These are phyloP conservation scores for Biancaea sappan DNA, from an alignment of 306 rosid genomes.

Conservation along the genomic window DNA sequence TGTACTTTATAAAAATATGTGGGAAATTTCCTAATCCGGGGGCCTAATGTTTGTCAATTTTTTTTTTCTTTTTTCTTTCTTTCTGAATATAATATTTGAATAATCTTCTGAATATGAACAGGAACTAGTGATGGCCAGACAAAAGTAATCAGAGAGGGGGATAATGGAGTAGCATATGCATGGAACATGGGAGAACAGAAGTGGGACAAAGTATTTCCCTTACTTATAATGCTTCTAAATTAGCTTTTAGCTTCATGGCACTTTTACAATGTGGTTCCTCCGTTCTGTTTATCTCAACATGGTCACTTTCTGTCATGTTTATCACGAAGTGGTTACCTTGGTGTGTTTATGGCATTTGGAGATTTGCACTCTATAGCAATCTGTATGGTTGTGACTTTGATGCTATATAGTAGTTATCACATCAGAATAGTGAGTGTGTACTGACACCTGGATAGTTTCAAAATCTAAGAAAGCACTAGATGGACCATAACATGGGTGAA, in stretches of 20 bases:
- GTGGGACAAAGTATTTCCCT: slow-evolving; percentile 87
- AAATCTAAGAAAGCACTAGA: background rate
- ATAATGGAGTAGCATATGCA: slow-evolving; percentile 93
- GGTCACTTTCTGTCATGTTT: background rate
- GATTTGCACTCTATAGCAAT: background rate
- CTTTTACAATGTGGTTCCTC: background rate
- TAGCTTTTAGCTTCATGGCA: slow-evolving; percentile 10
- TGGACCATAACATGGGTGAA: background rate
- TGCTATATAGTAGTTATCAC: background rate
- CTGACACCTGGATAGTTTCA: background rate
- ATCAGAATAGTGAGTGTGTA: background rate
- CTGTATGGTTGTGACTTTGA: background rate
- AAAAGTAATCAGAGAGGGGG: slow-evolving; percentile 93
- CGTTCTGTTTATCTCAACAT: background rate
- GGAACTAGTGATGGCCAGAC: slow-evolving; percentile 96
- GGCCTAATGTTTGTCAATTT: background rate
- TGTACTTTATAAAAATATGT: background rate
- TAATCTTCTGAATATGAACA: slow-evolving; percentile 47
- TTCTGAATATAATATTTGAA: slow-evolving; percentile 5
- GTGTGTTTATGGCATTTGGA: background rate
- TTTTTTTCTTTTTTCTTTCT: background rate
- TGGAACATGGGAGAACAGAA: slow-evolving; percentile 81
- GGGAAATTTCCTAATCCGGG: background rate
- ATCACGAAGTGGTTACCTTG: background rate
- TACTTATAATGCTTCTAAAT: slow-evolving; percentile 24